Conservation (phyloP, 176 grass and related monocot genomes). For the Carex kokanica region DNA sequence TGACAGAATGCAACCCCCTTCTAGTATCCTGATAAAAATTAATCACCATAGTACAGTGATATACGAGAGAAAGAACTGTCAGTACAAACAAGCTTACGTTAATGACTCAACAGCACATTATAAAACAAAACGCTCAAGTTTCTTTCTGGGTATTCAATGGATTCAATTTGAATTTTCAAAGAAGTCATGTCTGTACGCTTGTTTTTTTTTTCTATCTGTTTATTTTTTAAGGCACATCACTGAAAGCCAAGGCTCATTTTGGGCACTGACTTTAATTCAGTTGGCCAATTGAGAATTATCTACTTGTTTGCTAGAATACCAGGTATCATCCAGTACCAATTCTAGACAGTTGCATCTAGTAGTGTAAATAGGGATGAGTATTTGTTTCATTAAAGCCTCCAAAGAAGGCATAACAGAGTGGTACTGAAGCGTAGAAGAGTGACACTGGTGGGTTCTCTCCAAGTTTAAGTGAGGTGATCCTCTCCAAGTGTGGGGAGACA, state of each 20-base stretch:
- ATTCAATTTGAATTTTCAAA: background rate
- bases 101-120: background rate
- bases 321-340: background rate
- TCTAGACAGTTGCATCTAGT: background rate
- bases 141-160: background rate
- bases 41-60: slow-evolving; percentile 13
- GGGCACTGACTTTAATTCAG: background rate
- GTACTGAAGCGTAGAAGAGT: too few relatives aligned
- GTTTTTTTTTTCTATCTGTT: background rate
- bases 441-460: too few relatives aligned
- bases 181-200: background rate
- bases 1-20: slow-evolving; percentile 95
- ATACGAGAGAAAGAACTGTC: background rate
- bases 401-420: background rate
- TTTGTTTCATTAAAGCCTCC: background rate
- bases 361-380: background rate
- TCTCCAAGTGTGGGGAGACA: too few relatives aligned
- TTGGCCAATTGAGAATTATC: background rate
- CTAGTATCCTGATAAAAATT: slow-evolving; percentile 71
- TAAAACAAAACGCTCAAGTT: background rate
- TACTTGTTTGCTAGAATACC: background rate
- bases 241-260: background rate
- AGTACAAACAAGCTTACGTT: slow-evolving; percentile 1
- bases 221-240: background rate
- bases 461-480: too few relatives aligned